Evolutionary conservation across 495 filamentous ascomycete genomes (phyloP).

Genomic region (Hypoxylon cercidicola): DNA sequence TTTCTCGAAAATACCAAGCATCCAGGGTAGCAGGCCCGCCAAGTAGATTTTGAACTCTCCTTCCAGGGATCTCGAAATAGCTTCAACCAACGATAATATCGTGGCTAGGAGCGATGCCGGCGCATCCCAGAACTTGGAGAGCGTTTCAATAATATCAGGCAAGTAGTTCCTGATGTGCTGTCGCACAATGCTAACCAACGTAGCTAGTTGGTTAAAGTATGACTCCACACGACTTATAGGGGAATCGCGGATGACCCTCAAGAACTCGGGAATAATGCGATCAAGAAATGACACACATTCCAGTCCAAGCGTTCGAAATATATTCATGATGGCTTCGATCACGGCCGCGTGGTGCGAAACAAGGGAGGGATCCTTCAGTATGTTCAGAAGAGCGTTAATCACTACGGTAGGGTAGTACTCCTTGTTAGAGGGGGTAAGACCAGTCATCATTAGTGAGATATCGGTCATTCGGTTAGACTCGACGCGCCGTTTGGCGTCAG

Average conservation of each 20-base stretch:
- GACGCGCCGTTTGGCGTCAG: conserved; percentile 68
- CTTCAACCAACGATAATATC: conserved; percentile 89
- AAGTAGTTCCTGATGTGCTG: conserved; percentile 94
- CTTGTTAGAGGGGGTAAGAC: conserved; percentile 94
- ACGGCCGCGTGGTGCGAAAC: conserved; percentile 90
- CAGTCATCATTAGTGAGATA: conserved; percentile 96
- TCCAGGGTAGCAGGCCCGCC: conserved; percentile 84
- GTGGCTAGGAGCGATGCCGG: conserved; percentile 83
- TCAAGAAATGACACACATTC: conserved; percentile 95
- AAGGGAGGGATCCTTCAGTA: conserved; percentile 88
- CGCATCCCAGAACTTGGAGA: conserved; percentile 86
- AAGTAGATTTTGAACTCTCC: conserved; percentile 98
- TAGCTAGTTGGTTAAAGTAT: conserved; percentile 95
- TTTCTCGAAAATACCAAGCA: conserved; percentile 92
- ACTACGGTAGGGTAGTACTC: conserved; percentile 99
- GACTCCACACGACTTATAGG: conserved; percentile 80
- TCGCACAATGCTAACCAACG: conserved; percentile 92
- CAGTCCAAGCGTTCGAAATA: conserved; percentile 93
- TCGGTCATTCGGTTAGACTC: conserved; percentile 80
- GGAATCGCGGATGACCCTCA: conserved; percentile 83
- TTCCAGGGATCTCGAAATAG: conserved; percentile 90
- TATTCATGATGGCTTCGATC: conserved; percentile 98
- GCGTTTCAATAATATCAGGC: conserved; percentile 80
- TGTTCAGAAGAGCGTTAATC: conserved; percentile 90
- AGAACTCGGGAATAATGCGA: conserved; percentile 92